phyloP scores from a whole-genome alignment of 2,329 filamentous ascomycete genomes.

The Dactylellina haptotyla region DNA sequence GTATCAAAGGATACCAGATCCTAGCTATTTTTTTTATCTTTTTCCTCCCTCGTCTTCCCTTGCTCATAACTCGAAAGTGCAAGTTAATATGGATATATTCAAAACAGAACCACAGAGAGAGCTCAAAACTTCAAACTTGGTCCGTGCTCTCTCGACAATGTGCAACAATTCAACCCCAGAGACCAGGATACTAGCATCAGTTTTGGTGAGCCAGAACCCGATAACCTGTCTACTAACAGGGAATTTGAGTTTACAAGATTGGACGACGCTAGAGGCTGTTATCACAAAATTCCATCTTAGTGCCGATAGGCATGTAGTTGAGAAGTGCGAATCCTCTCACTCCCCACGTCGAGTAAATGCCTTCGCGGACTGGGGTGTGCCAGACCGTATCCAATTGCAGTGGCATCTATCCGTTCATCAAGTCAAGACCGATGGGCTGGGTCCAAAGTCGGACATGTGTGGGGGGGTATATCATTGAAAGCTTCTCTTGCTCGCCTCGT shows the following conservation, averaged over 20 bases:
- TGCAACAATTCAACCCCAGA: conserved; percentile 13
- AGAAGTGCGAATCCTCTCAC: conserved; percentile 36
- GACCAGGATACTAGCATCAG: conserved; percentile 19
- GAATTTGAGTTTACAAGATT: conserved; percentile 2
- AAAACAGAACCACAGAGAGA: conserved; percentile 28
- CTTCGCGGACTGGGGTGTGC: no score
- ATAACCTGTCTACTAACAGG: conserved; percentile 24
- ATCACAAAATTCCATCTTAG: no score
- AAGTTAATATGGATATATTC: conserved; percentile 28
- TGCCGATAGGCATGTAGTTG: conserved; percentile 10
- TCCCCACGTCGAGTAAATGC: no score
- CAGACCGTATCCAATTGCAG: no score
- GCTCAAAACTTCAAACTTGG: conserved; percentile 41
- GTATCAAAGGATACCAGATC: conserved; percentile 12
- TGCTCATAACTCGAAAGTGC: no score
- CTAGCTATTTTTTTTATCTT: conserved; percentile 8
- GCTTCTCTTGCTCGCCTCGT: conserved; percentile 45
- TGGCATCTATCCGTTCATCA: no score
- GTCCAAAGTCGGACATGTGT: conserved; percentile 16
- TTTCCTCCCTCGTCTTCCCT: background rate
- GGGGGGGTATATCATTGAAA: no score
- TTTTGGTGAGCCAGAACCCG: conserved; percentile 27
- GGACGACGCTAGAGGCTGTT: background rate
- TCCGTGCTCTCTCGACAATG: conserved; percentile 31
- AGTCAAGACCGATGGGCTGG: conserved; percentile 32